Percentiles rank a stretch among this genome's conserved stretches.
phyloP scores from a whole-genome alignment of 805 yeast species.

The Candida taoyuanica region DNA sequence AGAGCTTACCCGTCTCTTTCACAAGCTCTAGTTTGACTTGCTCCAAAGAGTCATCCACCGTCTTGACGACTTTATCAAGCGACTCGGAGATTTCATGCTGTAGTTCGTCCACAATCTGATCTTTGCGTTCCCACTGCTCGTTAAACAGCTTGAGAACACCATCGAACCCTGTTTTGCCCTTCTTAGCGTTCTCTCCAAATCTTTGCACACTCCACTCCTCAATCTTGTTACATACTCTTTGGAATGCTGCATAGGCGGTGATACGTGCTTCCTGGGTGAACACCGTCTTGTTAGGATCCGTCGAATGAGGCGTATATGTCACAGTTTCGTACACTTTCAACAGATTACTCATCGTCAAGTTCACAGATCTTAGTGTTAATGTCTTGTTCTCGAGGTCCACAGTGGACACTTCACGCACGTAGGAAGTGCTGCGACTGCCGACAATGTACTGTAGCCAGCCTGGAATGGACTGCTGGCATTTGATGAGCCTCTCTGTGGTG shows the following conservation, averaged over 20 bases:
- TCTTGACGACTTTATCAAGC: constrained; percentile 28
- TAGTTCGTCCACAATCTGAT: constrained; percentile 26
- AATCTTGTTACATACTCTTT: constrained; percentile 67
- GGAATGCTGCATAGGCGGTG: constrained; percentile 74
- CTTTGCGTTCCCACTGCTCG: constrained; percentile 31
- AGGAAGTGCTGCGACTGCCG: constrained; percentile 69
- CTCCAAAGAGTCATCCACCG: constrained; percentile 34
- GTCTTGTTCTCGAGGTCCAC: constrained; percentile 66
- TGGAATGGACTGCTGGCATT: constrained; percentile 85
- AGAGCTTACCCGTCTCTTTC: constrained; percentile 26
- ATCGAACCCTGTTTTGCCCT: constrained; percentile 84
- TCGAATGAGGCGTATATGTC: constrained; percentile 65
- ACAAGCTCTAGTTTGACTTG: constrained; percentile 41
- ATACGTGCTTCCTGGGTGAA: constrained; percentile 85
- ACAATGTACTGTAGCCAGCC: constrained; percentile 68
- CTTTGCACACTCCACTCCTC: constrained; percentile 92
- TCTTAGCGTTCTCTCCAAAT: constrained; percentile 79
- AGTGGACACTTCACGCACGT: constrained; percentile 84
- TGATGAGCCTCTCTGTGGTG: constrained; percentile 81
- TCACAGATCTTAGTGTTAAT: constrained; percentile 77
- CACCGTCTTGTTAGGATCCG: constrained; percentile 49
- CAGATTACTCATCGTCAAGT: constrained; percentile 73
- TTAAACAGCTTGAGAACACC: constrained; percentile 55
- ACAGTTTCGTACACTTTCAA: constrained; percentile 85
- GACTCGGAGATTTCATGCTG: constrained; percentile 25